phyloP scores from a whole-genome alignment of 768 basidiomycete genomes.

The Butyriboletus loyo region DNA sequence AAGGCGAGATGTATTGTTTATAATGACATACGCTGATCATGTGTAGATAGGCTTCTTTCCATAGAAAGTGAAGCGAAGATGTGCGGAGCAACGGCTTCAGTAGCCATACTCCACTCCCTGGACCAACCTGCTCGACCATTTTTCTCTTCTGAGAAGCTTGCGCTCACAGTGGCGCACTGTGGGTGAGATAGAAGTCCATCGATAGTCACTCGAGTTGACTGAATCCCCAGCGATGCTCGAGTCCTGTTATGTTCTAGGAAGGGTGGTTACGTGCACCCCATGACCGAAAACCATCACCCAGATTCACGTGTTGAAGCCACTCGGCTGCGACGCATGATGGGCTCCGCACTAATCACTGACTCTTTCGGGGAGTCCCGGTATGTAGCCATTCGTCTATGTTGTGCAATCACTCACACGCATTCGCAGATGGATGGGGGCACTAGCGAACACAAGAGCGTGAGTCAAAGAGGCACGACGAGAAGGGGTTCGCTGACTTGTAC shows the following conservation, averaged over 20 bases:
- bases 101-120: constrained; percentile 87
- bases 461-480: constrained; percentile 16
- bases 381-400: constrained; percentile 14
- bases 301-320: constrained; percentile 84
- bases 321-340: constrained; percentile 85
- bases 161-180: constrained; percentile 88
- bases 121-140: constrained; percentile 80
- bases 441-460: constrained; percentile 89
- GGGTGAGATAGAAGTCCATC: constrained; percentile 51
- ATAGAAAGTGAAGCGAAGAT: constrained; percentile 64
- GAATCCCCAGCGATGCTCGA: constrained; percentile 70
- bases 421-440: constrained; percentile 89
- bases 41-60: constrained; percentile 68
- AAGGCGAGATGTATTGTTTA: neutral
- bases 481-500: constrained; percentile 1
- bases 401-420: neutral
- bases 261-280: constrained; percentile 69
- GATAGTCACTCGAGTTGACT: constrained; percentile 8
- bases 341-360: constrained; percentile 85
- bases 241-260: constrained; percentile 77
- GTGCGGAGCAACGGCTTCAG: constrained; percentile 89
- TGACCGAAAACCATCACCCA: constrained; percentile 97
- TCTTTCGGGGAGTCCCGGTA: constrained; percentile 91
- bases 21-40: constrained; percentile 4
- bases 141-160: constrained; percentile 71